Evolutionary conservation across 768 basidiomycete genomes (phyloP), one percentile per base, ranked within the genome.

Genomic region (Suillus subluteus): DNA sequence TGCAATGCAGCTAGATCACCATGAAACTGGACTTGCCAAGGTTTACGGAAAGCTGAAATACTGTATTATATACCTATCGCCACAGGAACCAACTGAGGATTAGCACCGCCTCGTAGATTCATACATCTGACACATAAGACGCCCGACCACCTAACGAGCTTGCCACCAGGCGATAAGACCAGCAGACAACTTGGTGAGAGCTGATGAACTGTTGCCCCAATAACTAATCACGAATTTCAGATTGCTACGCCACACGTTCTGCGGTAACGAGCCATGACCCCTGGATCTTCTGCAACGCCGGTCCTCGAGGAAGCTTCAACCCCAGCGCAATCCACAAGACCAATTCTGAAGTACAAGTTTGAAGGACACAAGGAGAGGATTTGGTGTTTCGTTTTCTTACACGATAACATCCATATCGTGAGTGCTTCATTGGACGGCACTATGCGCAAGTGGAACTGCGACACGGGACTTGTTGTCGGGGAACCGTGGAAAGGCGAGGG

Each of bases 361-460:
- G n/a, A 58, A 12, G n/a, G 37, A 6, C 58, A 38, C 5, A 6
- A 23, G 18, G 1, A 2, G 5, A 1, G 0, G 12, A 58, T 38
- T 15, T 4, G 37, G 21, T 1, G 3, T 38, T 38, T 58, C 3
- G 13, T 58, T 12, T 58, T 58, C 37, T 58, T 23, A 15, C 7
- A 58, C 7, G 58, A 58, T 12, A 58, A 58, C 37, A 8, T 58
- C n/a, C 35, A n/a, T 13, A 8, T 58, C 12, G 56, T 58, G 56
- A 38, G 56, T 23, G 13, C 12, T 58, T 58, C 56, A 3, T 7
- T 7, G 6, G 56, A 58, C 13, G 37, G 56, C 37, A 15, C n/a
- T 7, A 58, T 38, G 37, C 37, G 56, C 13, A 58, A 58, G 56
- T 58, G 37, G 56, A 37, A 58, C 56, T 58, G 56, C 12, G 3